phyloP scores from a whole-genome alignment of 2,329 filamentous ascomycete species.

The Aureobasidium uvarum region DNA sequence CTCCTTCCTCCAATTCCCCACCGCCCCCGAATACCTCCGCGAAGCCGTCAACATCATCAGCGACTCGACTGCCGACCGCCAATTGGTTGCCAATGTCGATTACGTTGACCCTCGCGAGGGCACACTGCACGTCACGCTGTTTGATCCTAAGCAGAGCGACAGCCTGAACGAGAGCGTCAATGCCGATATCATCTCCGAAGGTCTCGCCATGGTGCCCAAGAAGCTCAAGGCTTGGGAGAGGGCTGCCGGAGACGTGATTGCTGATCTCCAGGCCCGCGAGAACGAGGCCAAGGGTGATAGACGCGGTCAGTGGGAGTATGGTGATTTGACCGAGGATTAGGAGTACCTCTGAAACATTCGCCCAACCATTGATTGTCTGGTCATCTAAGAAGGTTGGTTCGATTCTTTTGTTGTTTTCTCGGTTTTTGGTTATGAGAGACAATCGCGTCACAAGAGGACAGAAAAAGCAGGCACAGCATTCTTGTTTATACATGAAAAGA shows the following conservation, averaged over 20 bases:
- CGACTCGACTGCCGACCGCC: constrained; percentile 66
- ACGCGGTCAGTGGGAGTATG: constrained; percentile 96
- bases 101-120: constrained; percentile 75
- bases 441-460: not conserved
- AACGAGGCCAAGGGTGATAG: constrained; percentile 74
- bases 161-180: constrained; percentile 78
- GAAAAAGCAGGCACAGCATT: constrained; percentile 9
- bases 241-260: constrained; percentile 68
- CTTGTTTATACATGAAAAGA: not conserved
- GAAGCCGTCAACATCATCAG: constrained; percentile 76
- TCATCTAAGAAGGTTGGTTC: no score
- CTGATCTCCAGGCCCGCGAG: constrained; percentile 70
- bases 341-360: not conserved
- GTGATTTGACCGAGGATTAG: constrained; percentile 82
- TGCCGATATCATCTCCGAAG: constrained; percentile 77
- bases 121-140: constrained; percentile 80
- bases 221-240: constrained; percentile 93
- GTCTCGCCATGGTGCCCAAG: constrained; percentile 84
- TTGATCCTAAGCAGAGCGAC: constrained; percentile 66
- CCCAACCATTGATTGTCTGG: not conserved
- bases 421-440: not conserved
- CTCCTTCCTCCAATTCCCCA: constrained; percentile 85
- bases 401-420: not conserved
- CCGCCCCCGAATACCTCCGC: constrained; percentile 73
- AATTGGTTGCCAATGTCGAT: constrained; percentile 89